Percentiles rank a stretch among this genome's conserved stretches.
Evolutionary conservation across 306 rosid species (phyloP).

Genomic region (Pueraria montana): DNA sequence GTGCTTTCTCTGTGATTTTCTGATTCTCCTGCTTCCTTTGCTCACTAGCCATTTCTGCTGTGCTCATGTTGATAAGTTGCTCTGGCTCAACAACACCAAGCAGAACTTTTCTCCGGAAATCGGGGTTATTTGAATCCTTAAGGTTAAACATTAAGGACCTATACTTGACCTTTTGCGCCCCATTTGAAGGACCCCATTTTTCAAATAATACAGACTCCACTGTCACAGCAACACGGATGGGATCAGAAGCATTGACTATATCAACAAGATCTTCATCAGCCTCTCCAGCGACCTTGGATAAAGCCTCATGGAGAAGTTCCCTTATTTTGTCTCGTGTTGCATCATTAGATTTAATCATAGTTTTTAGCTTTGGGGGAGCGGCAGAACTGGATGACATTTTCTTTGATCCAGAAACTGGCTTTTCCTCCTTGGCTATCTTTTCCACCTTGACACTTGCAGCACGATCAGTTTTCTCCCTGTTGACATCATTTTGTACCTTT

Average conservation of each 20-base stretch:
- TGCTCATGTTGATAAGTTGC: conserved; percentile 73
- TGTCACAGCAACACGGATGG: conserved; percentile 87
- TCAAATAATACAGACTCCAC: conserved; percentile 89
- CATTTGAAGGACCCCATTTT: conserved; percentile 93
- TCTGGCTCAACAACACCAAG: conserved; percentile 78
- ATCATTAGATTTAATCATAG: conserved; percentile 83
- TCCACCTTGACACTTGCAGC: conserved; percentile 70
- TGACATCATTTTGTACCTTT: conserved; percentile 58
- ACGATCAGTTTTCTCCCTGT: conserved; percentile 59
- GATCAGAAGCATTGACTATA: conserved; percentile 72
- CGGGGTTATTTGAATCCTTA: conserved; percentile 92
- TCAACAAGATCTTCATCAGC: conserved; percentile 68
- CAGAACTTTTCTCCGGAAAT: conserved; percentile 91
- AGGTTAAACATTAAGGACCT: conserved; percentile 93
- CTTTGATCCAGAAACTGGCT: conserved; percentile 56
- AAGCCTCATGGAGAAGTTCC: conserved; percentile 80
- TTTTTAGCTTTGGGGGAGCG: conserved; percentile 72
- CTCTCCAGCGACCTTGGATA: conserved; percentile 77
- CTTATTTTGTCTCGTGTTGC: conserved; percentile 76
- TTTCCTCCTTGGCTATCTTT: conserved; percentile 65
- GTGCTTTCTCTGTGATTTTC: conserved; percentile 77
- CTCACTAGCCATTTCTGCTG: conserved; percentile 96
- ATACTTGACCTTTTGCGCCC: conserved; percentile 87
- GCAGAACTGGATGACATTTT: conserved; percentile 57
- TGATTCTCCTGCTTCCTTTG: conserved; percentile 77